phyloP scores from a whole-genome alignment of 2,329 filamentous ascomycete species.

The Hypoxylon sp. region DNA sequence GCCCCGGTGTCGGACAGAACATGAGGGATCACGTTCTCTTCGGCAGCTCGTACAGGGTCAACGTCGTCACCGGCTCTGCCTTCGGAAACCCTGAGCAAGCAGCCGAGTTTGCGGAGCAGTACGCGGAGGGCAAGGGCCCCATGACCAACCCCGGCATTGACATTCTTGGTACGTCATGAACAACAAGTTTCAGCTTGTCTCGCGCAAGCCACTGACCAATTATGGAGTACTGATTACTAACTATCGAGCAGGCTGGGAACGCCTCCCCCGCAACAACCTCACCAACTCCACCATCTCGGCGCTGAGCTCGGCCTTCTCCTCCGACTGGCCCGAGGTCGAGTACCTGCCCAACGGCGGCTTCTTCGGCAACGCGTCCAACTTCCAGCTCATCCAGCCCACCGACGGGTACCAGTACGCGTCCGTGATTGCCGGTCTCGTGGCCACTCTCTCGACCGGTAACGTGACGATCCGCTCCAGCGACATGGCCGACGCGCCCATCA shows the following conservation, averaged over 20 bases:
- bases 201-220: background rate
- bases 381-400: constrained; percentile 38
- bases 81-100: constrained; percentile 18
- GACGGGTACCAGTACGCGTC: constrained; percentile 54
- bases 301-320: constrained; percentile 20
- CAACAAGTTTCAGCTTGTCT: background rate
- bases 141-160: constrained; percentile 26
- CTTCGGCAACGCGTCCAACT: constrained; percentile 26
- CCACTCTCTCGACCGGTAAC: constrained; percentile 61
- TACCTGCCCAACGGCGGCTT: constrained; percentile 38
- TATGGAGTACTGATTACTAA: background rate
- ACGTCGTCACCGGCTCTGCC: constrained; percentile 18
- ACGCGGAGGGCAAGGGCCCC: constrained; percentile 15
- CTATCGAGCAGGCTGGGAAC: constrained; percentile 22
- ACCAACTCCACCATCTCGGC: constrained; percentile 26
- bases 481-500: constrained; percentile 57
- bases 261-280: constrained; percentile 23
- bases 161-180: constrained; percentile 24
- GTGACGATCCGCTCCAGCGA: constrained; percentile 59
- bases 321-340: constrained; percentile 53
- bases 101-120: constrained; percentile 16
- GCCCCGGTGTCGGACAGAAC: constrained; percentile 72
- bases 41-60: constrained; percentile 43
- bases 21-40: constrained; percentile 66
- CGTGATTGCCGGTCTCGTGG: constrained; percentile 55